Conservation (phyloP, 2,329 filamentous ascomycete genomes). For the Moelleriella libera region DNA sequence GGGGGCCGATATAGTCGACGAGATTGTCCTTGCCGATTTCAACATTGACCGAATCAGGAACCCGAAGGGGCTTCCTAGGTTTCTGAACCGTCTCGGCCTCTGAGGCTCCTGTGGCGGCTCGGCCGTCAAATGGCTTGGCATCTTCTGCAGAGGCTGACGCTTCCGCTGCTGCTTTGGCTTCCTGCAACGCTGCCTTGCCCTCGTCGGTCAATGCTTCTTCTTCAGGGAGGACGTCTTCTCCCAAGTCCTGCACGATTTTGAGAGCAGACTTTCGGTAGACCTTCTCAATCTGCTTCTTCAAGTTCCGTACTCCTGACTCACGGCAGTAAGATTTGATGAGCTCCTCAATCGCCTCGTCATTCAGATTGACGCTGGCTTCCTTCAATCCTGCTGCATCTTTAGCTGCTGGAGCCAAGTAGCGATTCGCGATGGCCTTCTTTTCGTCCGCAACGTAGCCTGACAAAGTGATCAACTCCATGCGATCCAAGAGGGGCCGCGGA, state of each 20-base stretch:
- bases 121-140: conserved; percentile 8
- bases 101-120: conserved; percentile 15
- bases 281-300: conserved; percentile 99
- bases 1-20: conserved; percentile 92
- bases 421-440: conserved; percentile 96
- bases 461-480: conserved; percentile 94
- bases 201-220: conserved; percentile 72
- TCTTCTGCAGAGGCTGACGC: conserved; percentile 20
- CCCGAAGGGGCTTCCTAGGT: conserved; percentile 64
- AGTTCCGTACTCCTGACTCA: conserved; percentile 89
- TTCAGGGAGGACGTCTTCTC: conserved; percentile 70
- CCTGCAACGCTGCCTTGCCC: conserved; percentile 63
- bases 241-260: conserved; percentile 91
- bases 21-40: conserved; percentile 78
- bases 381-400: conserved; percentile 87
- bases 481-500: conserved; percentile 79
- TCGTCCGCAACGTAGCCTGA: conserved; percentile 96
- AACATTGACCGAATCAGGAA: conserved; percentile 79
- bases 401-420: conserved; percentile 84
- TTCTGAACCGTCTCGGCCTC: conserved; percentile 38
- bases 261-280: conserved; percentile 94
- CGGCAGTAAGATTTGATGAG: conserved; percentile 98
- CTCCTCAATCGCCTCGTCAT: conserved; percentile 80
- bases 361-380: conserved; percentile 77
- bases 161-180: conserved; percentile 54